Evolutionary conservation across 805 yeast genomes (phyloP), one percentile per base, ranked within the genome.

Genomic region (Nakazawaea peltata): DNA sequence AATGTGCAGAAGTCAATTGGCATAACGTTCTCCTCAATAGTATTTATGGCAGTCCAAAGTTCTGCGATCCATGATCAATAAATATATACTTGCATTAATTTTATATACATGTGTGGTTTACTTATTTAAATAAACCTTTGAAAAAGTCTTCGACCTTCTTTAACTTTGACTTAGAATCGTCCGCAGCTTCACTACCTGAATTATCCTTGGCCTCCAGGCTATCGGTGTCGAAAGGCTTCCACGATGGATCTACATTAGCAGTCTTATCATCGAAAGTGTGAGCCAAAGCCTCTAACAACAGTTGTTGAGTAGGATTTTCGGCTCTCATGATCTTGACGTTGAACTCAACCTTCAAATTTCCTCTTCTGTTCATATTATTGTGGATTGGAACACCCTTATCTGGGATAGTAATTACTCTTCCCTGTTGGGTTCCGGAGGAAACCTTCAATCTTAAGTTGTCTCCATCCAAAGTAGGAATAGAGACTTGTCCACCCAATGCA

Each of bases 201-300:
- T 8, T 34, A 42, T n/a, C 39, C 36, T 4, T 17, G 17, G 10
- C 23, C 22, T 17, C n/a, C 13, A n/a, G n/a, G n/a, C n/a, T n/a
- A 8, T 28, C 17, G 2, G n/a, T 7, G 24, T 14, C 19, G 28
- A 58, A 43, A 13, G 63, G 62, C 41, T 55, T 56, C 67, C 65
- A 61, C 21, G 58, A 46, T 18, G 75, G 73, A 49, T 74, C 77
- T 10, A 78, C 64, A 46, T 71, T 81, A 3, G 98, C 98, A 17
- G 67, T 69, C 28, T 66, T 65, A 55, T 92, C 99, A 40, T 82
- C 75, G 32, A 81, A 71, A 2, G 94, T 81, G 51, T 87, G 96
- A 1, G 99, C 98, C 43, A 92, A 68, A 0, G 96, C 95, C 55
- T 92, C 99, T 49, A 94, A 68, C 37, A 92, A 63, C 19, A 94